Evolutionary conservation across 495 filamentous ascomycete species (phyloP).

Genomic region (Podospora tetraspora): DNA sequence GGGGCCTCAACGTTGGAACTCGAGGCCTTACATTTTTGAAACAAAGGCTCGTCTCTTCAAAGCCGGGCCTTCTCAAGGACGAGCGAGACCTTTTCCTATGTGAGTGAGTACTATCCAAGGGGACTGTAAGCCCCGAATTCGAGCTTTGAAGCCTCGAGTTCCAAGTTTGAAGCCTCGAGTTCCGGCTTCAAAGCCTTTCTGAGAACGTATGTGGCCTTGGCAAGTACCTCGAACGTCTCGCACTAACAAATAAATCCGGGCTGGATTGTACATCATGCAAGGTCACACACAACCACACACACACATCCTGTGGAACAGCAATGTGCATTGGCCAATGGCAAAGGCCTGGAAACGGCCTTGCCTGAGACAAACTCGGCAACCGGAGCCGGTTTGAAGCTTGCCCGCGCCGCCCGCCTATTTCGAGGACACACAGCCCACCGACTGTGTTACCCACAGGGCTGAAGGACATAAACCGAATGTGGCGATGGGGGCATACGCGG

Average conservation of each 20-base stretch:
- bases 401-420: background rate
- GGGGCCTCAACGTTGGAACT: no score
- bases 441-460: background rate
- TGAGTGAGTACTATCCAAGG: no score
- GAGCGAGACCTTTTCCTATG: no score
- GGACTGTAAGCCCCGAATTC: no score
- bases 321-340: background rate
- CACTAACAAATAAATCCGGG: background rate
- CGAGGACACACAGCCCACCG: background rate
- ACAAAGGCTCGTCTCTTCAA: no score
- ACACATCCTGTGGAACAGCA: background rate
- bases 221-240: no score
- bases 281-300: background rate
- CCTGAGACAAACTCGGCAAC: background rate
- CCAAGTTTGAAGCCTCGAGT: no score
- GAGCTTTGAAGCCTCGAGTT: no score
- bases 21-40: no score
- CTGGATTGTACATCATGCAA: conserved; percentile 9
- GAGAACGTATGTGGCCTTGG: no score
- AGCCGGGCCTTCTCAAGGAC: no score
- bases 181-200: no score
- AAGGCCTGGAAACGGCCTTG: background rate
- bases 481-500: background rate
- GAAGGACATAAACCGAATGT: background rate
- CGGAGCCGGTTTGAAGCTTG: background rate